Base-by-base conservation (phyloP, 2,329 filamentous ascomycete genomes). In the Penicillium fuscoglaucum region DNA sequence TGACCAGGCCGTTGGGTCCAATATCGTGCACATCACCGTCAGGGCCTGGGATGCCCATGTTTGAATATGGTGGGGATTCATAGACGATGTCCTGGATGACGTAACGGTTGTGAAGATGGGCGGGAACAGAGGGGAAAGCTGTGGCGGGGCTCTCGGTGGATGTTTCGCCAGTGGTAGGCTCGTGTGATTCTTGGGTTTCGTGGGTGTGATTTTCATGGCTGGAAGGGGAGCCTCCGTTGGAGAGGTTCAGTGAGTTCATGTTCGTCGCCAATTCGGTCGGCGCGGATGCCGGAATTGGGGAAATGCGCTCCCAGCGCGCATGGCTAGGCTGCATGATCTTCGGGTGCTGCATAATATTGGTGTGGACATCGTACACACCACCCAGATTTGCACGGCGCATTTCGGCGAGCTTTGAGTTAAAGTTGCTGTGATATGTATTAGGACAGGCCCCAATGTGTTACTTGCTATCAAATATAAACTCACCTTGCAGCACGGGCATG, bases 321-420 rank as follows among this genome's bases (percentile, higher is more conserved):
- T 91, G 90, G 2, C 91, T 95, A 3, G 95, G 91, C 74, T 99
- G 95, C 84, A 92, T 96, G 69, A 84, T 89, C 61, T 86, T 85
- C 0, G 95, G 93, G 71, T 90, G 96, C 71, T 95, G 91, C 83
- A 97, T 89, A 59, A 84, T 78, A 74, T 99, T 99, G 54, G 95
- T 98, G 78, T 98, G 93, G 28, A 93, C 87, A 69, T 99, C 93
- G 76, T 98, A 98, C 54, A 93, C 84, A 49, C 95, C 95, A 26
- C 84, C 78, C 9, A 88, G 80, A 65, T 90, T 95, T 44, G 83
- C 78, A 60, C 83, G 84, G 55, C 95, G 89, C 54, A 87, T 81
- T 17, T 84, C 82, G 35, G 87, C 83, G 59, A 98, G 84, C 19
- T 82, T 80, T 21, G 89, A 83, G 75, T 98, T 99, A 80, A 95